A percentile compares a stretch with the other conserved stretches of the same genome.
phyloP scores from a whole-genome alignment of 1,139 yeast genomes.

The Candida tropicalis region DNA sequence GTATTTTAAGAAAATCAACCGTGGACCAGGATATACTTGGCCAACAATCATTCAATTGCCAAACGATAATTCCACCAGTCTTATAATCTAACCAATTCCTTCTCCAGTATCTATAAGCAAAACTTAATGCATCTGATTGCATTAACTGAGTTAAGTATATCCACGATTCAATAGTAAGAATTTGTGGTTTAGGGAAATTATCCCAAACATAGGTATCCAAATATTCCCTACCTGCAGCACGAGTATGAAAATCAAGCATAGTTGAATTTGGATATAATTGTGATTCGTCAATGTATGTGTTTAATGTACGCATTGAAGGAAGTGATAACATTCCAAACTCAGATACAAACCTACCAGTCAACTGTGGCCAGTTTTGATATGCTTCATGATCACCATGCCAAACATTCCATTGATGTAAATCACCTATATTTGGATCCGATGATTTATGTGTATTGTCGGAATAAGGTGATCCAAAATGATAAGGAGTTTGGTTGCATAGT shows the following conservation, averaged over 20 bases:
- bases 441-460: constrained; percentile 31
- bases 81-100: constrained; percentile 43
- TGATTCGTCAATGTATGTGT: constrained; percentile 31
- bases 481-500: constrained; percentile 26
- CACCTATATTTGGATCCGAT: constrained; percentile 41
- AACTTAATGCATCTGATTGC: constrained; percentile 52
- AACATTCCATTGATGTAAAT: constrained; percentile 52
- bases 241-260: constrained; percentile 41
- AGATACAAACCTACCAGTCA: constrained; percentile 46
- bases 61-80: constrained; percentile 47
- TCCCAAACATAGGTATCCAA: constrained; percentile 48
- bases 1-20: constrained; percentile 39
- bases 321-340: constrained; percentile 52
- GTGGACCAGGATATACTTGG: constrained; percentile 52
- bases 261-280: constrained; percentile 40
- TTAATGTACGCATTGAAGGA: constrained; percentile 32
- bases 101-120: constrained; percentile 50
- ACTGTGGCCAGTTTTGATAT: constrained; percentile 44
- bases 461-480: constrained; percentile 49
- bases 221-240: constrained; percentile 48
- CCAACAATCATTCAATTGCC: constrained; percentile 59
- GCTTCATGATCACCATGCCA: constrained; percentile 50
- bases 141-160: constrained; percentile 51
- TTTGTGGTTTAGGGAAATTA: constrained; percentile 32
- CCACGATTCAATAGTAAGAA: constrained; percentile 40